Evolutionary conservation across 768 basidiomycete genomes (phyloP), one percentile per base, ranked within the genome.

Genomic region (Mrakia frigida): DNA sequence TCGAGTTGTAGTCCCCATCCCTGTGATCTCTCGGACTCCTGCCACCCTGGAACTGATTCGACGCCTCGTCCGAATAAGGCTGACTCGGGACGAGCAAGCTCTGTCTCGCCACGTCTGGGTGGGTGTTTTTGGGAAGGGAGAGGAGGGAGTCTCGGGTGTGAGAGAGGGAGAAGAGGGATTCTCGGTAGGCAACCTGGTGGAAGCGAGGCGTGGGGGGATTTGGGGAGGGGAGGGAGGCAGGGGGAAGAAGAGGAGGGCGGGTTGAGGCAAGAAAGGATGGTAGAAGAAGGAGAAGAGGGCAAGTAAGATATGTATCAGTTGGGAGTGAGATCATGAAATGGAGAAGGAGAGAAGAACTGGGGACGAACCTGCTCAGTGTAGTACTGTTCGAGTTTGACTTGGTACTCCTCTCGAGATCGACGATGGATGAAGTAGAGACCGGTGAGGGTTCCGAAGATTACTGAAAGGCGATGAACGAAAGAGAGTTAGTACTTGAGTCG

Each of bases 371-470:
- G 92, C 85, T 94, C 93, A 79, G 90, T 89, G 90, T 93, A 94
- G 84, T 94, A 94, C 81, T 93, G 92, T 60, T 89, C 84, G 79
- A 93, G 90, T 83, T 90, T 93, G 84, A 91, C 90, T 65, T 91
- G 90, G 80, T 94, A 92, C 76, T 85, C 83, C 59, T 89, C 89
- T 79, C 93, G 88, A 79, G 90, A 88, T 79, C 88, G 88, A 53
- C 89, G 85, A 80, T 94, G 92, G 10, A 91, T 80, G 80, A 89
- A 85, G 84, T 88, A 93, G 50, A 95, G 85, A 5, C 87, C 86
- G 72, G 88, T 83, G 59, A 93, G 85, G 13, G 90, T 90, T 23
- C 87, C 90, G 77, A 88, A 84, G 87, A 94, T 92, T 65, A 91
- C 93, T 94, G 77, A 1, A 33, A 16, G 61, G 73, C 23, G 16